Base-by-base conservation (phyloP, 2,329 filamentous ascomycete species). In the Penicillium capsulatum region DNA sequence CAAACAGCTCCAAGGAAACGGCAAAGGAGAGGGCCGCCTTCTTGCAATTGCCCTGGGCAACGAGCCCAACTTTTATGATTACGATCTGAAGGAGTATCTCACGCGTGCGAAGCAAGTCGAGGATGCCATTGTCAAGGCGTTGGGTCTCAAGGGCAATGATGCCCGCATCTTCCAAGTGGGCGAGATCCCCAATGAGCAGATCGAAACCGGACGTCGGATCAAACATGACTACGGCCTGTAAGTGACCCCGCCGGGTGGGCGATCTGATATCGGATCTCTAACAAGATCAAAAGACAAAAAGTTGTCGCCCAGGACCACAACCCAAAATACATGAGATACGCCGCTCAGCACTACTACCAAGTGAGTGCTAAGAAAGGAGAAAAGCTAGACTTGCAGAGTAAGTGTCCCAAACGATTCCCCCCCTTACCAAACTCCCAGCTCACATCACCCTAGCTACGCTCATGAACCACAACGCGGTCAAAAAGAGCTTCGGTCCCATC, bases 281-380 rank as follows among this genome's bases (percentile, higher is more conserved):
- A 34, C n/a, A 10, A n/a, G n/a, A n/a, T n/a, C n/a, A n/a, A n/a
- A n/a, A n/a, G n/a, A n/a, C n/a, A n/a, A n/a, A n/a, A n/a, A n/a
- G n/a, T n/a, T n/a, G n/a, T n/a, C n/a, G n/a, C n/a, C n/a, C n/a
- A n/a, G n/a, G n/a, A n/a, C n/a, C n/a, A n/a, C n/a, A n/a, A n/a
- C n/a, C n/a, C n/a, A n/a, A n/a, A n/a, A n/a, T n/a, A n/a, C n/a
- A 24, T 22, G 31, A 49, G 47, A 22, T 44, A 34, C 15, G 46
- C 40, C 13, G 46, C 46, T 11, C 36, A 47, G 40, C 46, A 49
- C 31, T 49, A 33, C 26, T 49, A 49, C 26, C 46, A 49, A 14
- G 26, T 42, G 13, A 26, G 9, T 9, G 26, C 17, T 13, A 32
- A 36, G 19, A 9, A 9, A 5, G 9, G 19, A 5, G 5, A 5